Evolutionary conservation across 805 yeast species (phyloP).

Genomic region (Starmerella roubikii): DNA sequence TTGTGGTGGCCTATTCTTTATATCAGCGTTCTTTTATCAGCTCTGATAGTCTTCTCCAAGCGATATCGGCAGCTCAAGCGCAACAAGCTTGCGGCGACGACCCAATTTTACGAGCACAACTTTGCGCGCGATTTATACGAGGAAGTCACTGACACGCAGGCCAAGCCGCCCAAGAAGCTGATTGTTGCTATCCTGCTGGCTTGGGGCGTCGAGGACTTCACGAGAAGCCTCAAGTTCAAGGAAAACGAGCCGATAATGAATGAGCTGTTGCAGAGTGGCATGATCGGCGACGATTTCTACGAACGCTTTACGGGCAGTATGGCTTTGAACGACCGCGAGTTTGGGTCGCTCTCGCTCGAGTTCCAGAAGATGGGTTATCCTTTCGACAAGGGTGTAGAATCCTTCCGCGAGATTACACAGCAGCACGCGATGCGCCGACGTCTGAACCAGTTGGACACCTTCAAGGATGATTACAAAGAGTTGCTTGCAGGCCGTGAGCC

Average conservation of each 20-base stretch:
- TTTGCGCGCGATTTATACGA: conserved; percentile 50
- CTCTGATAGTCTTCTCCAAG: conserved; percentile 56
- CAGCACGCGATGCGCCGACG: conserved; percentile 85
- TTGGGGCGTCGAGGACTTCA: conserved; percentile 76
- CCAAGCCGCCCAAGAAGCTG: conserved; percentile 68
- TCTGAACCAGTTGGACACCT: conserved; percentile 25
- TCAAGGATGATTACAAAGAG: conserved; percentile 17
- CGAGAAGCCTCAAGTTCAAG: conserved; percentile 68
- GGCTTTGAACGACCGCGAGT: conserved; percentile 68
- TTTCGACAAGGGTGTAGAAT: conserved; percentile 67
- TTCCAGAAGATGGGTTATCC: conserved; percentile 61
- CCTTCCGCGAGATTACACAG: conserved; percentile 75
- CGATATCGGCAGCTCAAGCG: conserved; percentile 48
- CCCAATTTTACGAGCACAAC: conserved; percentile 59
- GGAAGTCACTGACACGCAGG: conserved; percentile 39
- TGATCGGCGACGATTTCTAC: conserved; percentile 80
- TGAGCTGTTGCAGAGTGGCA: conserved; percentile 69
- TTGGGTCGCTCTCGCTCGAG: conserved; percentile 60
- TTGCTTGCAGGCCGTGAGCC: conserved; percentile 7
- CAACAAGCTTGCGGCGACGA: conserved; percentile 40
- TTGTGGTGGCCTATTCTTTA: conserved; percentile 37
- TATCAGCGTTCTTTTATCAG: conserved; percentile 50
- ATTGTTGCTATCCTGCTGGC: conserved; percentile 52
- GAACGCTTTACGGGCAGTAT: conserved; percentile 66
- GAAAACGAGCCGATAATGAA: conserved; percentile 62